Base-by-base conservation (phyloP, 345 rosid species). In the Hibiscus trionum region DNA sequence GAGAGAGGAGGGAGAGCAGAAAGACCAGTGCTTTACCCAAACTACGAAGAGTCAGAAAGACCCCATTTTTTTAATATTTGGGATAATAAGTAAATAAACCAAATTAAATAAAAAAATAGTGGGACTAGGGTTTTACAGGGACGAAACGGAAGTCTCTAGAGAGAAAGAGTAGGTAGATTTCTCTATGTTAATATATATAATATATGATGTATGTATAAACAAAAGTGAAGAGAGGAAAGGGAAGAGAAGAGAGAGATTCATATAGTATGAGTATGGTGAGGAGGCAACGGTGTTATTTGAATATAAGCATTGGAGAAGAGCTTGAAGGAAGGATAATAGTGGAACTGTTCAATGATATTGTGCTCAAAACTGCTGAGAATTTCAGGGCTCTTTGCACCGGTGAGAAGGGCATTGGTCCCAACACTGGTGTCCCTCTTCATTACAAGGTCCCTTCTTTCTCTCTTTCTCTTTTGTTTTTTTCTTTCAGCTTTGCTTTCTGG, bases 311-410 rank as follows among this genome's bases (percentile, higher is more conserved):
- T 53, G 98, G 97, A 7, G 97, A 89, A 5, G 98, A 95, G 80
- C 84, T 93, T 6, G 98, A 92, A 78, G 99, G 99, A 14, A 87
- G 99, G 82, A 85, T 93, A 16, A 84, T 93, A 31, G 86, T 87
- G 62, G 97, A 93, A 86, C 96, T 95, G 56, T 88, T 70, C 86
- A 78, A 78, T 74, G 98, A 95, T 76, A 86, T 93, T 49, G 94
- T 91, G 29, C 99, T 97, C 31, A 88, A 77, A 75, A 95, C 99
- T 24, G 96, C 96, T 2, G 91, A 88, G 78, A 95, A 95, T 82
- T 95, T 95, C 82, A 82, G 99, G 71, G 89, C 96, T 44, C 94
- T 95, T 55, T 95, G 99, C 74, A 90, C 94, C 37, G 97, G 99
- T 0, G 94, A 93, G 79, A 95, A 86, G 82, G 99, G 97, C 83